These are phyloP conservation scores for Actinomucor elegans DNA, from an alignment of 371 early-diverging fungal species.

Conservation along the genomic window DNA sequence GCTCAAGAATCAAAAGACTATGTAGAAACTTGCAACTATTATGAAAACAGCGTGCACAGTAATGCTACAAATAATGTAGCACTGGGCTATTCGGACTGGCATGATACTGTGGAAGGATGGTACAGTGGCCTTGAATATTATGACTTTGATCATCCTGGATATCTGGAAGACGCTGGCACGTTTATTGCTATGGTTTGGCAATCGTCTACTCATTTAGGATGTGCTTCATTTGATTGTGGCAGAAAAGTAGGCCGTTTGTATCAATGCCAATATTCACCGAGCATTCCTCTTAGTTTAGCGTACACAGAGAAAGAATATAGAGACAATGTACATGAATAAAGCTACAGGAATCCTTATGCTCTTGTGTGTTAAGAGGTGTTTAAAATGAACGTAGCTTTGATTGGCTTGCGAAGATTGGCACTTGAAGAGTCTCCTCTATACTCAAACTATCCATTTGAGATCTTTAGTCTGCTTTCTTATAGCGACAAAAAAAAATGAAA, in stretches of 20 bases:
- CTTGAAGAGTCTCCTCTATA: too few relatives aligned
- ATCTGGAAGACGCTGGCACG: not conserved
- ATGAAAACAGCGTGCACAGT: not conserved
- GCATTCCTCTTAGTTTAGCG: not conserved
- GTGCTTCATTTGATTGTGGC: not conserved
- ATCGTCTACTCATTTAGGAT: not conserved
- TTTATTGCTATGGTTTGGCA: constrained; percentile 9
- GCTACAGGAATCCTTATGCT: not conserved
- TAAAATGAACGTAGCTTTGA: too few relatives aligned
- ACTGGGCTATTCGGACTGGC: not conserved
- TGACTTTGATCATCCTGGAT: not conserved
- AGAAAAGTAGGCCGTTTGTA: not conserved
- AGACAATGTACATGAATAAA: not conserved
- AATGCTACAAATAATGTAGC: not conserved
- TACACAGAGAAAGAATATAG: not conserved
- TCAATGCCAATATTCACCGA: constrained; percentile 2
- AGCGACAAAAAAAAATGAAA: too few relatives aligned
- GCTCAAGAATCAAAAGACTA: not conserved
- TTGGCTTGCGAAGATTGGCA: too few relatives aligned
- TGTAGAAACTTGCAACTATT: not conserved
- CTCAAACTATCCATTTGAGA: too few relatives aligned
- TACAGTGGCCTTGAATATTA: not conserved
- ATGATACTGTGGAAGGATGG: not conserved
- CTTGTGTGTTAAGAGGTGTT: not conserved
- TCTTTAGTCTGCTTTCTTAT: too few relatives aligned